phyloP scores from a whole-genome alignment of 306 rosid species.

The Mimosa bimucronata region DNA sequence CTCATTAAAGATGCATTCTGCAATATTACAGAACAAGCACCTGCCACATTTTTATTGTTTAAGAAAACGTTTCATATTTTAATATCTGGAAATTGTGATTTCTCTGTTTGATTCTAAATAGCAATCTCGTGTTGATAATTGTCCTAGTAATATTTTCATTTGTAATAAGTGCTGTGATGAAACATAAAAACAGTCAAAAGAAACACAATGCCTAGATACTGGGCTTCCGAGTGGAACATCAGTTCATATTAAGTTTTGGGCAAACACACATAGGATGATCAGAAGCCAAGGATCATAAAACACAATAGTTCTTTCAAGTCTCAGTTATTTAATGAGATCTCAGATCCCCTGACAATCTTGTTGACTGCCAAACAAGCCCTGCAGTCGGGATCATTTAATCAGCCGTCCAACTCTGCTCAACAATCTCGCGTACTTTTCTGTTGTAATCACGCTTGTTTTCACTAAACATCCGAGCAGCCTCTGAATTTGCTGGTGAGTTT shows the following conservation, averaged over 20 bases:
- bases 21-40: conserved; percentile 2
- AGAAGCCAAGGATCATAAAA: conserved; percentile 41
- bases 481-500: conserved; percentile 97
- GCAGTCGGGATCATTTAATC: conserved; percentile 53
- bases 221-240: conserved; percentile 20
- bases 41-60: not conserved
- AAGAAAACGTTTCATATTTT: not conserved
- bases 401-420: conserved; percentile 99
- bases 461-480: conserved; percentile 96
- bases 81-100: not conserved
- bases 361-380: conserved; percentile 36
- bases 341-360: conserved; percentile 48
- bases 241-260: conserved; percentile 44
- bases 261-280: conserved; percentile 54
- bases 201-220: conserved; percentile 19
- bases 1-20: conserved; percentile 23
- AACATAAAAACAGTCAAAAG: conserved; percentile 13
- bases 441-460: conserved; percentile 98
- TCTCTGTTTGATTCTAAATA: not conserved
- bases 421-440: conserved; percentile 83
- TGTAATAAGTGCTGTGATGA: not conserved
- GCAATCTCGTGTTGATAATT: not conserved
- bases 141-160: not conserved
- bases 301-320: conserved; percentile 50
- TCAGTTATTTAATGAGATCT: conserved; percentile 54